Base-by-base conservation (phyloP, 495 filamentous ascomycete species). In the Cairneyella variabilis region DNA sequence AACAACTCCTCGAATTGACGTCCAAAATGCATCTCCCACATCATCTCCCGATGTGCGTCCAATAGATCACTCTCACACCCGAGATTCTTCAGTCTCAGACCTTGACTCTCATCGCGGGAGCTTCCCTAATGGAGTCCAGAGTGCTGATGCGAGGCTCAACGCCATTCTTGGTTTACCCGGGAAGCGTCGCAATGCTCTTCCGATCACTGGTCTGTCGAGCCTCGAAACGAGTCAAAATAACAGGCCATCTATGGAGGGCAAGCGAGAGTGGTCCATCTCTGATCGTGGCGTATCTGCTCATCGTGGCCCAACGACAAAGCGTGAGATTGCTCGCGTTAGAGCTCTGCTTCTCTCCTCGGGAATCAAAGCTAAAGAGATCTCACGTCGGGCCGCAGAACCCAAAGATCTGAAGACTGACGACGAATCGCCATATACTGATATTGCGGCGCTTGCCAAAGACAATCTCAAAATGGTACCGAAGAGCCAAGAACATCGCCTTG, bases 321-420 rank as follows among this genome's bases (percentile, higher is more conserved):
- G 78, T 11, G 90, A 96, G 59, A 77, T 93, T 17, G 88, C 86
- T 45, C 82, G 89, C 36, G 77, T 87, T 2, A 75, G 80, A 48
- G 79, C 90, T 2, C 74, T 95, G 0, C 78, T 95, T 23, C 73
- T 96, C 27, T 88, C 84, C 53, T 86, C 89, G 0, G 91, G 90
- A 39, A 83, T 95, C 64, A 92, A 92, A 67, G 91, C 91, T 0
- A 79, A 82, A 54, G 88, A 90, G 61, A 86, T 96, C 51, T 73
- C 75, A 34, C 79, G 83, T 10, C 77, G 84, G 41, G 83, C 85
- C 16, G 71, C 83, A 34, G 75, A 73, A 26, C 63, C 57, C 16
- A 30, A 54, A 25, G 54, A 63, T 48, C 48, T 61, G 3, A 46
- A 20, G 9, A 23, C 32, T 8, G 36, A 28, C 12, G 45, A 52